phyloP scores from a whole-genome alignment of 805 yeast species.

The Barnettozyma sp. region DNA sequence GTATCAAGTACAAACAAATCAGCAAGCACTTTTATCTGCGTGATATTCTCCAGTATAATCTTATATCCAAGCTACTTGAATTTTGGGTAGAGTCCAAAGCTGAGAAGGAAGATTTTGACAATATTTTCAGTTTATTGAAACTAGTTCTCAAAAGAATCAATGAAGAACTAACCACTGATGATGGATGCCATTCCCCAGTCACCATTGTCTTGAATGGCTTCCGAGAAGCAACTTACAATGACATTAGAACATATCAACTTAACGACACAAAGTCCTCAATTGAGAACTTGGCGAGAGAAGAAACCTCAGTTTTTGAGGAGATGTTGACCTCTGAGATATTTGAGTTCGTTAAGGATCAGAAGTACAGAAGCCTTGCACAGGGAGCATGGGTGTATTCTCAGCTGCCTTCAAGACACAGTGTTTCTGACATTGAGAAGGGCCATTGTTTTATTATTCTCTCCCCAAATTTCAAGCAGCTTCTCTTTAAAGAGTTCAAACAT shows the following conservation, averaged over 20 bases:
- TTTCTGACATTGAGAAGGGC: conserved; percentile 22
- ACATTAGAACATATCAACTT: conserved; percentile 51
- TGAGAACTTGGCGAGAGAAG: conserved; percentile 36
- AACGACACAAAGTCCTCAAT: conserved; percentile 33
- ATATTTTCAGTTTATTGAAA: conserved; percentile 40
- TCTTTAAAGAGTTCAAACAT: conserved; percentile 51
- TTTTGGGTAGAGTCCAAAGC: conserved; percentile 65
- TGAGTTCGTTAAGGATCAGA: conserved; percentile 69
- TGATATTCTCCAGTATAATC: conserved; percentile 47
- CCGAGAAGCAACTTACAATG: conserved; percentile 36
- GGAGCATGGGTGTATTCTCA: conserved; percentile 80
- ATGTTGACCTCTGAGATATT: conserved; percentile 49
- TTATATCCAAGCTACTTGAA: conserved; percentile 50
- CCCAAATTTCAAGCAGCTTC: conserved; percentile 54
- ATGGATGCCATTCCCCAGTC: conserved; percentile 21
- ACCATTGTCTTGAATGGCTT: conserved; percentile 43
- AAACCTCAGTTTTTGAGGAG: conserved; percentile 42
- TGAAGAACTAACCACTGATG: conserved; percentile 20
- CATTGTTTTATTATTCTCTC: conserved; percentile 52
- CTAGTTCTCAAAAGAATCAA: conserved; percentile 28
- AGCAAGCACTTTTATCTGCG: conserved; percentile 39
- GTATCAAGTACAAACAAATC: conserved; percentile 31
- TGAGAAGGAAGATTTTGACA: conserved; percentile 42
- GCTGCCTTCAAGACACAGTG: conserved; percentile 34
- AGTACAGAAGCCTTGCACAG: conserved; percentile 60